Conservation (phyloP, 2,329 filamentous ascomycete genomes). For the Alternaria ethzedia region DNA sequence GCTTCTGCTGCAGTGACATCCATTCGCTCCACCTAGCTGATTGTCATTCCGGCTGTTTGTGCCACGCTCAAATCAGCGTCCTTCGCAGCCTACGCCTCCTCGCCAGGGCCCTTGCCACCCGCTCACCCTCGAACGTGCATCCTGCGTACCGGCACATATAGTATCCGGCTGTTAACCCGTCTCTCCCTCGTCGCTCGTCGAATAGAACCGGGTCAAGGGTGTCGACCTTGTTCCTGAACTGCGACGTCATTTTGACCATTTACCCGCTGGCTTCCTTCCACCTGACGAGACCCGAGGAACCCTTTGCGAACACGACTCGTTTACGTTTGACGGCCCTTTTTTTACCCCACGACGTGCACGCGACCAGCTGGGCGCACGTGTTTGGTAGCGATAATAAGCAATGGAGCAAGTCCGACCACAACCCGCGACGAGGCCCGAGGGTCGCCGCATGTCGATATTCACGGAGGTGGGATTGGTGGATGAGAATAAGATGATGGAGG, state of each 20-base stretch:
- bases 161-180: background rate
- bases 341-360: slow-evolving; percentile 14
- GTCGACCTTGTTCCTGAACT: slow-evolving; percentile 19
- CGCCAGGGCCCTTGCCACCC: slow-evolving; percentile 3
- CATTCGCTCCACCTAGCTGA: background rate
- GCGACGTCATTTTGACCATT: slow-evolving; percentile 30
- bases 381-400: background rate
- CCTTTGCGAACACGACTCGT: background rate
- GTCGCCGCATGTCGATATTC: slow-evolving; percentile 44
- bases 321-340: background rate
- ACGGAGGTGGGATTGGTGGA: slow-evolving; percentile 47
- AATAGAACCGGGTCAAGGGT: slow-evolving; percentile 2
- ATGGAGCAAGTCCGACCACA: slow-evolving; percentile 40
- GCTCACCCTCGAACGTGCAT: background rate
- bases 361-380: slow-evolving; percentile 6
- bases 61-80: slow-evolving; percentile 3
- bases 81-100: background rate
- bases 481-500: slow-evolving; percentile 35
- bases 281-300: background rate
- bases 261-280: slow-evolving; percentile 2
- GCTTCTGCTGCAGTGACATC: background rate
- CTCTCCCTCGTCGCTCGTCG: slow-evolving; percentile 3
- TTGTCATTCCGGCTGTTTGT: slow-evolving; percentile 11
- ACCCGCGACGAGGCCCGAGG: slow-evolving; percentile 22
- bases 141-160: background rate